Conservation (phyloP, 148 eudicot species). For the Rhododendron henanense region DNA sequence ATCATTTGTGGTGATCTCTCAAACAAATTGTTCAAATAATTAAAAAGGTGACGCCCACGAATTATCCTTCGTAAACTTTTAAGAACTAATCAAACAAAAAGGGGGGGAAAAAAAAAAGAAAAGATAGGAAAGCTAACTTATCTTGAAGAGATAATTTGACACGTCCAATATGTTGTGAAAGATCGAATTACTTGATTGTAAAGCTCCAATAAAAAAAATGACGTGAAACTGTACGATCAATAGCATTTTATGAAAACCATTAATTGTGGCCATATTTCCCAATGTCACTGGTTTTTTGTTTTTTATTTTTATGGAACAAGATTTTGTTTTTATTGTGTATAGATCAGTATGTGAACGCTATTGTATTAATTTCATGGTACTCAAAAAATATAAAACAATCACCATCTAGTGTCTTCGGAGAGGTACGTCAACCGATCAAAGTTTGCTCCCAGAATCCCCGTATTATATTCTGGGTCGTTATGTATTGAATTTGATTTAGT, state of each 20-base stretch:
- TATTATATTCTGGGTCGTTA: too few relatives aligned
- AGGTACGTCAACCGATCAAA: too few relatives aligned
- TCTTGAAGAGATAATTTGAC: neutral
- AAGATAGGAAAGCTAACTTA: neutral
- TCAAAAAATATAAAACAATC: too few relatives aligned
- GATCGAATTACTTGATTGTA: neutral
- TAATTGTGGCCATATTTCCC: neutral
- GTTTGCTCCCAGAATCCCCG: too few relatives aligned
- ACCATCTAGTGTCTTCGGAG: too few relatives aligned
- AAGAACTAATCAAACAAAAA: constrained; percentile 1
- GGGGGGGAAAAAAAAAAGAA: neutral
- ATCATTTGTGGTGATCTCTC: neutral
- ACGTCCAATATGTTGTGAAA: neutral
- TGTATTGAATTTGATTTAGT: too few relatives aligned
- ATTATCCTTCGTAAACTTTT: neutral
- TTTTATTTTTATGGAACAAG: neutral
- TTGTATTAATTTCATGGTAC: neutral
- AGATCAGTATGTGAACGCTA: neutral
- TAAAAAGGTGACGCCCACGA: neutral
- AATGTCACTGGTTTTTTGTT: neutral
- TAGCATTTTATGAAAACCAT: neutral
- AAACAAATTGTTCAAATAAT: neutral
- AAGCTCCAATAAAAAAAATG: neutral
- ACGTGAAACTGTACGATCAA: neutral
- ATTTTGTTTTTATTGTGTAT: too few relatives aligned